Percentiles rank a stretch among this genome's conserved stretches.
These are phyloP conservation scores for Tricholoma furcatifolium DNA, from an alignment of 768 basidiomycete species.

Conservation along the genomic window DNA sequence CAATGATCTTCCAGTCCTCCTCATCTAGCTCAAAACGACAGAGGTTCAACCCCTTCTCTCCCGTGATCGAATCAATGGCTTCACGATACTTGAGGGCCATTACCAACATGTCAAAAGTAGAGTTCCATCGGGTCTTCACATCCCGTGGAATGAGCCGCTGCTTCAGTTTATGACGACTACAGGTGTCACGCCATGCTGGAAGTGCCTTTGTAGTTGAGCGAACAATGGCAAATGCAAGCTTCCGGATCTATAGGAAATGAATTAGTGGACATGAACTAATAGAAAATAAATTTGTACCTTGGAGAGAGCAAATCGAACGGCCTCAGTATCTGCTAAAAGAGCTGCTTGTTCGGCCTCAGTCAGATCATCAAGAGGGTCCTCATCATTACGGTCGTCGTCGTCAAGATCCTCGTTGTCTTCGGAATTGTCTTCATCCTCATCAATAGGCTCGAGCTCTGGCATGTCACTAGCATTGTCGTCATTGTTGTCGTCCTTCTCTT, in stretches of 20 bases:
- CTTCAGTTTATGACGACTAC: neutral
- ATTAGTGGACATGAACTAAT: neutral
- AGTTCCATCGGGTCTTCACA: neutral
- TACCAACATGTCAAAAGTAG: no score
- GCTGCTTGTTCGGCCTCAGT: neutral
- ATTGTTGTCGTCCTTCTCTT: no score
- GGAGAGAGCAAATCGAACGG: neutral
- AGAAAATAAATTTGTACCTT: neutral
- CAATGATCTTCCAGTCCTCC: conserved; percentile 20
- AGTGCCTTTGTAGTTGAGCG: neutral
- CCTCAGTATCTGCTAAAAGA: neutral
- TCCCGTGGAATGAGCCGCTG: neutral
- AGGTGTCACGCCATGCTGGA: no score
- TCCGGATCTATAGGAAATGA: neutral
- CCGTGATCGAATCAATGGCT: conserved; percentile 22
- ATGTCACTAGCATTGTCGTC: neutral
- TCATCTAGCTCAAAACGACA: conserved; percentile 6
- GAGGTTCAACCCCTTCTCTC: conserved; percentile 10
- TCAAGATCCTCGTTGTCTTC: neutral
- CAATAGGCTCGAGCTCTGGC: neutral
- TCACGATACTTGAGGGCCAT: conserved; percentile 6
- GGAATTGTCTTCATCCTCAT: neutral
- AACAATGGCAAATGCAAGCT: neutral
- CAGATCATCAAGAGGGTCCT: neutral
- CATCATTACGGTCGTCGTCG: neutral